Evolutionary conservation across 2,329 filamentous ascomycete genomes (phyloP).

Genomic region (Penicillium corylophilum): DNA sequence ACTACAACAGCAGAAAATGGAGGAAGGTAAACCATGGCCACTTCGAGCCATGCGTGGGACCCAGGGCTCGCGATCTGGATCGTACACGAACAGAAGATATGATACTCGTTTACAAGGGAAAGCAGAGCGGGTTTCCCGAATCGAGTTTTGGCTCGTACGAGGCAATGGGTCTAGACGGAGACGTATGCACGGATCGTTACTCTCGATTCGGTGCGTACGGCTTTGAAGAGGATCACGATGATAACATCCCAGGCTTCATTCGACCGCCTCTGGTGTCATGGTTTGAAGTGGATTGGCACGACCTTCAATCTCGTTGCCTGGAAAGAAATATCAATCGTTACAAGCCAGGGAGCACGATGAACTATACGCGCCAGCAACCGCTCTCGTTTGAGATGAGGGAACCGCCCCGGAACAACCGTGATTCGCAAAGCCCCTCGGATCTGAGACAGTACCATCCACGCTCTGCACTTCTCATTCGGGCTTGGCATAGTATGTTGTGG

Average conservation of each 20-base stretch:
- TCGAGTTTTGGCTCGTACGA: slow-evolving; percentile 64
- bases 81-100: slow-evolving; percentile 23
- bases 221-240: slow-evolving; percentile 28
- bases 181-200: slow-evolving; percentile 67
- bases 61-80: slow-evolving; percentile 21
- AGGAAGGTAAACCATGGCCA: slow-evolving; percentile 30
- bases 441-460: slow-evolving; percentile 38
- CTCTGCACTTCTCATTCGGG: slow-evolving; percentile 77
- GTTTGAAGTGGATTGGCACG: slow-evolving; percentile 67
- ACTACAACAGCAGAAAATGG: slow-evolving; percentile 66
- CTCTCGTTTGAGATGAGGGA: slow-evolving; percentile 18
- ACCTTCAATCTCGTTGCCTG: slow-evolving; percentile 66
- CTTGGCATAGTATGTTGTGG: slow-evolving; percentile 79
- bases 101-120: slow-evolving; percentile 25
- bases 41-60: slow-evolving; percentile 21
- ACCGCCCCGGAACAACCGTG: slow-evolving; percentile 8
- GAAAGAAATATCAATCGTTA: slow-evolving; percentile 66
- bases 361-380: slow-evolving; percentile 13
- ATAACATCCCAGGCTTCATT: slow-evolving; percentile 25
- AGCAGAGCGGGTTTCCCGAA: slow-evolving; percentile 53
- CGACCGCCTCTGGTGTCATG: slow-evolving; percentile 45
- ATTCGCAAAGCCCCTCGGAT: slow-evolving; percentile 1
- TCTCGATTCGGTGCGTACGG: slow-evolving; percentile 64
- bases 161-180: slow-evolving; percentile 59
- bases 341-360: slow-evolving; percentile 29